A percentile compares a stretch with the other conserved stretches of the same genome.
Evolutionary conservation across 306 rosid genomes (phyloP).

Genomic region (Castanopsis chinensis): DNA sequence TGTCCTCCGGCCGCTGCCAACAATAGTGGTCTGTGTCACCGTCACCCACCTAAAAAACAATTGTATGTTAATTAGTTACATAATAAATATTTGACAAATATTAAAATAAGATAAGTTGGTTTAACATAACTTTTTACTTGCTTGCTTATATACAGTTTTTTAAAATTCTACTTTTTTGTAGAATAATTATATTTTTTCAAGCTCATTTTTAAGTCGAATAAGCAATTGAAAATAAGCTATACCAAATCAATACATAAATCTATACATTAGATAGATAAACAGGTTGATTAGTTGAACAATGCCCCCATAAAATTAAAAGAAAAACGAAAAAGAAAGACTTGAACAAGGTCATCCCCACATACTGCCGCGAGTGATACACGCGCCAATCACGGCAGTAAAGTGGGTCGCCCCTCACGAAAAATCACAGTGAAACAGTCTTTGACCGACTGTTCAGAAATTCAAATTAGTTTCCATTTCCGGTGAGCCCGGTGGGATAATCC

Average conservation of each 20-base stretch:
- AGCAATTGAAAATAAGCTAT: too few species aligned
- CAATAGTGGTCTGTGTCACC: conserved; percentile 85
- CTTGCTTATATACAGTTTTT: too few species aligned
- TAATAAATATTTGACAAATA: neutral
- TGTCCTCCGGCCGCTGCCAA: conserved; percentile 94
- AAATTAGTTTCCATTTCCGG: conserved; percentile 9
- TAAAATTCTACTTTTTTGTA: too few species aligned
- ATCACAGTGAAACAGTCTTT: neutral
- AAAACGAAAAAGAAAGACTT: neutral
- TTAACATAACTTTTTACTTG: too few species aligned
- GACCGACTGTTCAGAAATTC: conserved; percentile 17
- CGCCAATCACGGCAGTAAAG: conserved; percentile 22
- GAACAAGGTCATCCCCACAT: neutral
- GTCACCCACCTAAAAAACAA: conserved; percentile 66
- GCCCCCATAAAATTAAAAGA: too few species aligned
- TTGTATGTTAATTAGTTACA: neutral
- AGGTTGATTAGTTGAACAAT: neutral
- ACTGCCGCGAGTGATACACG: conserved; percentile 27
- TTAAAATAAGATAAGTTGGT: neutral
- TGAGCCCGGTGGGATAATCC: neutral
- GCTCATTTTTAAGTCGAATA: too few species aligned
- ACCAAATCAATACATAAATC: too few species aligned
- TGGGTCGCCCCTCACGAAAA: conserved; percentile 4
- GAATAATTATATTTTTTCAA: too few species aligned
- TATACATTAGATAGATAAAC: neutral